A percentile compares a stretch with the other conserved stretches of the same genome.
These are phyloP conservation scores for Exophiala aquamarina DNA, from an alignment of 2,329 filamentous ascomycete genomes.

Conservation along the genomic window DNA sequence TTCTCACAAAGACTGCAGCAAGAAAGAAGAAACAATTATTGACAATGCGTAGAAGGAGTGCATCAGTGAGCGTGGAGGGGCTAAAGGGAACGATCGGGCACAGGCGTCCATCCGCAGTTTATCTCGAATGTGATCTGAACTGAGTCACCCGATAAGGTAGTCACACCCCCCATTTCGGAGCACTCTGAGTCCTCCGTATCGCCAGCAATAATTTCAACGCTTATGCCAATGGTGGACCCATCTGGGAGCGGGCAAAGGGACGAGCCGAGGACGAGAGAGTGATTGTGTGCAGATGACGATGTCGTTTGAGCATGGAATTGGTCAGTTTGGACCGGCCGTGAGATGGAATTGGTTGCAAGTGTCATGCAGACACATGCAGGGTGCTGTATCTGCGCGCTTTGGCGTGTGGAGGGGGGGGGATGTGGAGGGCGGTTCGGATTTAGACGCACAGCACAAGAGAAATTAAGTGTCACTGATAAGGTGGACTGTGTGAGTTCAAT, in stretches of 20 bases:
- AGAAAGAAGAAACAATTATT: too few species aligned
- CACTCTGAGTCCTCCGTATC: background rate
- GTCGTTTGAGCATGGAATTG: conserved; percentile 23
- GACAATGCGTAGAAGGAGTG: too few species aligned
- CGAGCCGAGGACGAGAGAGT: conserved; percentile 17
- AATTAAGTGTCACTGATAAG: conserved; percentile 18
- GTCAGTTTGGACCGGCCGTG: conserved; percentile 9
- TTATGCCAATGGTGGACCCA: background rate
- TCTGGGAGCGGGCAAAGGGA: conserved; percentile 13
- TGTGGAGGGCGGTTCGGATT: background rate
- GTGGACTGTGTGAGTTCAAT: conserved; percentile 4
- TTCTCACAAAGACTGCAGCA: too few species aligned
- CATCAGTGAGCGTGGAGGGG: too few species aligned
- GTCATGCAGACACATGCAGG: too few species aligned
- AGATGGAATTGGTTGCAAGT: background rate
- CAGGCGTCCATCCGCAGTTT: conserved; percentile 2
- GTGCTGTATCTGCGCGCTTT: too few species aligned
- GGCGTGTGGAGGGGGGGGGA: background rate
- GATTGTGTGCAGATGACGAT: conserved; percentile 25
- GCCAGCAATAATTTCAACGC: background rate
- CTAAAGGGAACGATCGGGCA: background rate
- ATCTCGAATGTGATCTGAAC: conserved; percentile 1
- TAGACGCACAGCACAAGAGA: background rate
- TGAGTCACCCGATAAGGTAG: conserved; percentile 22
- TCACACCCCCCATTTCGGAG: conserved; percentile 11